Evolutionary conservation across 1,284 basidiomycete species (phyloP), one percentile per base, ranked within the genome.

Genomic region (Fomitopsis pinicola): DNA sequence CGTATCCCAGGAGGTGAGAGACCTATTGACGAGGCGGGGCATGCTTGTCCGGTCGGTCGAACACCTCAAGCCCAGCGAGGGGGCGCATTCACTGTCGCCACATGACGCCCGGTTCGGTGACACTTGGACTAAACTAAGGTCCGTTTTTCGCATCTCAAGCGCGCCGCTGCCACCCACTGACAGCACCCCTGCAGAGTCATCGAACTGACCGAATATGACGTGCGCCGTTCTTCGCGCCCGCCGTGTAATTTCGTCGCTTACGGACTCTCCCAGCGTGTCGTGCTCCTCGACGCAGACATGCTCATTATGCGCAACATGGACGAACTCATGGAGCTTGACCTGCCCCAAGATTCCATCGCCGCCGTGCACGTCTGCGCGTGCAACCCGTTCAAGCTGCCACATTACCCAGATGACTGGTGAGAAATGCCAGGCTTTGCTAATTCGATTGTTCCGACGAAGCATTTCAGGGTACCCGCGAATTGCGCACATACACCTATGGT

Each of bases 271-370:
- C 67, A 95, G 85, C 86, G 92, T 15, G 78, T 97, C 48, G 88
- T 95, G 50, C 78, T 97, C 53, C 78, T 98, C 57, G 96, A 98
- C 72, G 86, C 88, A 15, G 96, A 98, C 76, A 98, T 98, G 94
- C 81, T 97, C 61, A 82, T 97, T 26, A 78, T 84, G 71, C 82
- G 79, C 53, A 93, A 92, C 64, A 97, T 98, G 91, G 97, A 98
- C 75, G 95, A 97, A 64, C 79, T 98, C 56, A 88, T 98, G 78
- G 81, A 87, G 26, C 68, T 93, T 33, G 80, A 85, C 10, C 76
- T 95, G 2, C 83, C 82, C 5, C 68, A 71, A 26, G 89, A 86
- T 66, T 85, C 87, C 74, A 95, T 98, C 62, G 94, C 92, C 2
- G 94, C 94, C 0, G 83, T 80, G 0, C 95, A 96, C 66, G 95